Evolutionary conservation across 805 yeast species (phyloP), one percentile per base, ranked within the genome.

Genomic region (Yueomyces sp.): DNA sequence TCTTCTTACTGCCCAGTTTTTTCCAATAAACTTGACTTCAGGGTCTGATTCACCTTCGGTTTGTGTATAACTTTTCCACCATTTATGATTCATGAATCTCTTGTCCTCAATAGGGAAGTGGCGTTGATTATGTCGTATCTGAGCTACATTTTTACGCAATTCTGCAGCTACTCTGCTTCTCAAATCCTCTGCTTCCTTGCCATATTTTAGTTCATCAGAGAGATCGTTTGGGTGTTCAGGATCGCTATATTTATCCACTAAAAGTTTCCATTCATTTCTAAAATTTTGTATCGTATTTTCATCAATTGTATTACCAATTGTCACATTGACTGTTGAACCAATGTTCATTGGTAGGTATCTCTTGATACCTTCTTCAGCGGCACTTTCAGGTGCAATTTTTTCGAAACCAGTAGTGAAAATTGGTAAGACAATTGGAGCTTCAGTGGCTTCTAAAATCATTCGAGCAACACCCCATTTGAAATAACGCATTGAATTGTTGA

Each of bases 401-500:
- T 90, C 95, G 54, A 90, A 83, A 0, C 98, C 98, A 41, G 78
- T 73, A 4, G 85, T 67, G 55, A 80, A 90, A 19, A 90, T 81
- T 1, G 97, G 97, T 12, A 92, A 77, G 12, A 90, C 75, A 1
- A 88, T 76, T 0, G 98, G 97, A 0, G 90, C 77, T 46, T 74
- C 73, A 0, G 90, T 79, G 7, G 94, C 69, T 60, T 90, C 98
- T 44, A 92, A 63, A 4, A 92, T 70, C 51, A 88, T 58, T 51
- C 98, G 70, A 2, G 95, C 76, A 1, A 87, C 79, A 0, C 98
- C 98, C 97, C 97, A 90, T 57, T 85, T 81, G 69, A 92, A 90
- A 62, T 85, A 90, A 49, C 96, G 69, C 92, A 92, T 85, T 3
- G 96, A 86, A 51, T 85, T 83, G 41, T 73, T 69, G 57, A 76